These are phyloP conservation scores for Berkeleyomyces basicola DNA, from an alignment of 2,329 filamentous ascomycete species.

Conservation along the genomic window DNA sequence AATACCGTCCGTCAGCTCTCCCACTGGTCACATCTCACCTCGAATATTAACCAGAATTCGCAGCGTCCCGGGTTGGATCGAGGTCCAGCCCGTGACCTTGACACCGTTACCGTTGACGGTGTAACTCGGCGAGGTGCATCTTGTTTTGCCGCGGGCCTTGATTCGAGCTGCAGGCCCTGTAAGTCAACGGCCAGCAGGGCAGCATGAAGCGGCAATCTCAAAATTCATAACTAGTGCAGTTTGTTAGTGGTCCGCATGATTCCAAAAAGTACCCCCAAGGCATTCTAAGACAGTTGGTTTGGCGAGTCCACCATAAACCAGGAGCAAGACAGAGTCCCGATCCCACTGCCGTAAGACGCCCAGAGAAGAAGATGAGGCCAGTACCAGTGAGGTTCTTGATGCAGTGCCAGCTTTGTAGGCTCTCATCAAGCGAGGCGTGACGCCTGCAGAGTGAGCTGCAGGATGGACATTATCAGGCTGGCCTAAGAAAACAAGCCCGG, in stretches of 20 bases:
- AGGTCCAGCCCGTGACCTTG: no score
- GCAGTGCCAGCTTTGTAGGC: neutral
- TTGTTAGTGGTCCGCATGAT: neutral
- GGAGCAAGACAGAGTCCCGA: neutral
- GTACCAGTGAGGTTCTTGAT: neutral
- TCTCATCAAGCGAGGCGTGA: neutral
- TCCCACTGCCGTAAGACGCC: neutral
- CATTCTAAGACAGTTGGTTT: neutral
- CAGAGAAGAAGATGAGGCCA: neutral
- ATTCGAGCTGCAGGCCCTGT: neutral
- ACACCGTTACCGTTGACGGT: neutral
- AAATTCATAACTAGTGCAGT: neutral
- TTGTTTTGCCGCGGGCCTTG: neutral
- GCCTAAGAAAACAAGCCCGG: neutral
- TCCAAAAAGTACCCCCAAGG: neutral
- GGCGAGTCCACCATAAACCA: neutral
- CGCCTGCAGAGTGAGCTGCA: neutral
- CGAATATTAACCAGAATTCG: no score
- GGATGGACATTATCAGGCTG: neutral
- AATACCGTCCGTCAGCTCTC: neutral
- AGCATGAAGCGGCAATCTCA: neutral
- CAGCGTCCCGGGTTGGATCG: no score
- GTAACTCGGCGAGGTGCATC: neutral
- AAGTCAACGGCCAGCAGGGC: neutral
- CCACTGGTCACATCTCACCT: neutral